Percentiles rank a stretch among this genome's conserved stretches.
Evolutionary conservation across 2,329 filamentous ascomycete species (phyloP).

Genomic region (Berkeleyomyces rouxiae): DNA sequence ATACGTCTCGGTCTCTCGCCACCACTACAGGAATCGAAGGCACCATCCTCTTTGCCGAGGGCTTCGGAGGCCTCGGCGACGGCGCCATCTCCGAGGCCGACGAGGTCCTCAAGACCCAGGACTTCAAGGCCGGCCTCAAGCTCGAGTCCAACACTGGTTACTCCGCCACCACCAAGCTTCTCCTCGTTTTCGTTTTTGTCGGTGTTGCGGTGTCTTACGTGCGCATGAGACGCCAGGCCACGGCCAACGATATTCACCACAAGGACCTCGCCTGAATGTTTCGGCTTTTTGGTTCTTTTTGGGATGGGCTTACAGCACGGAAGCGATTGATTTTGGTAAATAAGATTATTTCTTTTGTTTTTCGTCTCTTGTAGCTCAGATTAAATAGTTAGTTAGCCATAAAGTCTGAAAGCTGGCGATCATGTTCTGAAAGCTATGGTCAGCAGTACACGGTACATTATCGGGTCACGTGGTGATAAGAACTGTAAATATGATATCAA

Average conservation of each 20-base stretch:
- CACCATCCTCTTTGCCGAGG: conserved; percentile 8
- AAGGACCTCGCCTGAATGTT: conserved; percentile 3
- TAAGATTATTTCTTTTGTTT: background rate
- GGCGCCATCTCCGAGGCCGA: conserved; percentile 11
- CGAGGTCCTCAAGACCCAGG: conserved; percentile 6
- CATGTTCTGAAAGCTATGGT: background rate
- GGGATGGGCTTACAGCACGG: too few species aligned
- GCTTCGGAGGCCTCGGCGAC: conserved; percentile 9
- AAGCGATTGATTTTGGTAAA: background rate
- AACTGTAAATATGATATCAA: conserved; percentile 9
- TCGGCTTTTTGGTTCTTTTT: background rate
- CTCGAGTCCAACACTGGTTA: conserved; percentile 5
- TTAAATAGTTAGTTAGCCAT: background rate
- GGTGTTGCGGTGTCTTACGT: conserved; percentile 10
- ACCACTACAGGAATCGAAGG: conserved; percentile 11
- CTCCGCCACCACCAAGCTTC: conserved; percentile 8
- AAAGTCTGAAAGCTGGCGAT: background rate
- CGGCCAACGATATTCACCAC: background rate
- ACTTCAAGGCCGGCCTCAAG: background rate
- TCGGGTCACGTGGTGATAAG: conserved; percentile 10
- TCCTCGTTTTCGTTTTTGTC: conserved; percentile 12
- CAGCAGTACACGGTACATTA: background rate
- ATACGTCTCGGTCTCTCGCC: conserved; percentile 1
- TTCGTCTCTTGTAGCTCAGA: background rate
- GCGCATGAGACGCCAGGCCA: conserved; percentile 8